Evolutionary conservation across 2,329 filamentous ascomycete genomes (phyloP).

Genomic region (Stachybotrys chartarum): DNA sequence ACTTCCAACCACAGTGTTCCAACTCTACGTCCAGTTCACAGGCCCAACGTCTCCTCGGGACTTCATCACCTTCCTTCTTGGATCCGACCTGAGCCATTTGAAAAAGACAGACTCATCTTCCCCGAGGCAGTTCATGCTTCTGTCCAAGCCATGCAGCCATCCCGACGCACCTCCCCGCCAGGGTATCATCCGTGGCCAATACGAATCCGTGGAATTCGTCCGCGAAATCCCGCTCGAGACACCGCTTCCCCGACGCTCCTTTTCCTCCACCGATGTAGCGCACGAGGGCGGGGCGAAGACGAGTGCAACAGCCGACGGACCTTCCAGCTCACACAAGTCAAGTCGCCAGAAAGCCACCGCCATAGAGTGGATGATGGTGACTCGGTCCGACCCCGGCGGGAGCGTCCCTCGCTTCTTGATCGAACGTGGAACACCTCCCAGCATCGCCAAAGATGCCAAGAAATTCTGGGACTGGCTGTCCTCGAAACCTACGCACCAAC

Average conservation of each 20-base stretch:
- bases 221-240: conserved; percentile 64
- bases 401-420: conserved; percentile 86
- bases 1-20: conserved; percentile 53
- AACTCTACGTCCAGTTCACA: conserved; percentile 83
- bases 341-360: conserved; percentile 28
- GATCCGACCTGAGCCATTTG: conserved; percentile 46
- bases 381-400: conserved; percentile 79
- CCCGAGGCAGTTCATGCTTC: conserved; percentile 69
- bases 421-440: conserved; percentile 77
- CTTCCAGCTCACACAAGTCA: conserved; percentile 4
- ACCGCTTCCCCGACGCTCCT: conserved; percentile 22
- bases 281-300: conserved; percentile 15
- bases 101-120: conserved; percentile 10
- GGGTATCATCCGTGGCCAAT: conserved; percentile 76
- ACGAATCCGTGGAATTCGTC: conserved; percentile 89
- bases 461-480: conserved; percentile 75
- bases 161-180: conserved; percentile 61
- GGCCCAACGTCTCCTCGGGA: conserved; percentile 83
- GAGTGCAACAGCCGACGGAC: conserved; percentile 8
- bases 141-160: conserved; percentile 79
- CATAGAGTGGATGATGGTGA: conserved; percentile 90
- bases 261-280: conserved; percentile 23
- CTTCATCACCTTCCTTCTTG: conserved; percentile 74
- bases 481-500: conserved; percentile 21
- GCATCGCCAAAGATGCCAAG: conserved; percentile 69